Conservation (phyloP, 345 rosid genomes). For the Linum tenue region DNA sequence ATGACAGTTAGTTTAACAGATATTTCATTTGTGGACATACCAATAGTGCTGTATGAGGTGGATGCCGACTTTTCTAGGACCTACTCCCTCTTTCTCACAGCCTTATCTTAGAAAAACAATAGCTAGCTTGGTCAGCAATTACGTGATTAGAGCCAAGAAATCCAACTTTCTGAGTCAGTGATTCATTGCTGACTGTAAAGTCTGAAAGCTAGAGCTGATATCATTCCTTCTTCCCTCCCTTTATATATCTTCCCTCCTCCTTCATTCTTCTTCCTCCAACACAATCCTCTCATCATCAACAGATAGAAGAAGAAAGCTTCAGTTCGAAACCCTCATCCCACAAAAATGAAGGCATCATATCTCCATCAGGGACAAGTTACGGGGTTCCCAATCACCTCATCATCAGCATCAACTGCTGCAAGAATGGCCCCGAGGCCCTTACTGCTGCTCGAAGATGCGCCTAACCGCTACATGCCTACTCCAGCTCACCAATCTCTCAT, state of each 20-base stretch:
- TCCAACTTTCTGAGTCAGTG: constrained; percentile 7
- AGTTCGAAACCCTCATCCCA: neutral
- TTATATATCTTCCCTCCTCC: constrained; percentile 10
- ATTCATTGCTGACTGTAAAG: constrained; percentile 11
- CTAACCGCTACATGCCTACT: constrained; percentile 25
- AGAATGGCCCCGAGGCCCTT: constrained; percentile 20
- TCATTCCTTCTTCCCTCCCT: constrained; percentile 2
- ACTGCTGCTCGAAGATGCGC: constrained; percentile 19
- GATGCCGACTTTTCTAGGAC: neutral
- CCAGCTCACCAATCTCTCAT: constrained; percentile 24
- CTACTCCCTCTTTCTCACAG: neutral
- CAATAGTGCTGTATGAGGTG: neutral
- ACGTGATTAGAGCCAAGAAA: neutral
- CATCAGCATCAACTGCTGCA: constrained; percentile 14
- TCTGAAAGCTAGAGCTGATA: neutral
- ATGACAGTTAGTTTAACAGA: neutral
- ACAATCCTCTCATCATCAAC: constrained; percentile 6
- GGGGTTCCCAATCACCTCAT: constrained; percentile 17
- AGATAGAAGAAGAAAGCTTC: neutral
- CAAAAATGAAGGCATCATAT: constrained; percentile 24
- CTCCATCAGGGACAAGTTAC: constrained; percentile 15
- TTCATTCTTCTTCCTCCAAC: neutral
- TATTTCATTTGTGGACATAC: no score
- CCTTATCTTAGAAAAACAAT: neutral
- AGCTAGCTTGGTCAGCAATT: neutral